phyloP scores from a whole-genome alignment of 2,329 filamentous ascomycete species.

The Xylaria sp. region DNA sequence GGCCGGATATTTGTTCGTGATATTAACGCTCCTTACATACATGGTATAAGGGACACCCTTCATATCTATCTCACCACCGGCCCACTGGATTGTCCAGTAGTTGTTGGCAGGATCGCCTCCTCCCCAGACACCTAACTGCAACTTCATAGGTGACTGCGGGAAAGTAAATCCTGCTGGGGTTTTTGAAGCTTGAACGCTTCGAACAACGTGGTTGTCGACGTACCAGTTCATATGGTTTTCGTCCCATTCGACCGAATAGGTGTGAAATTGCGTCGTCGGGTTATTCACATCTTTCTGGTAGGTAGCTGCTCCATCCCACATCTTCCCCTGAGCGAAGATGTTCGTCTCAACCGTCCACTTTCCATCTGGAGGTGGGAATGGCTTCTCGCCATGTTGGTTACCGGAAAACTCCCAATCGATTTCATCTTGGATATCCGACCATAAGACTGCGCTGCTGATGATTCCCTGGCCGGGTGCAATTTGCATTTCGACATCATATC shows the following conservation, averaged over 20 bases:
- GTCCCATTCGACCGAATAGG: conserved; percentile 51
- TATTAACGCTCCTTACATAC: conserved; percentile 50
- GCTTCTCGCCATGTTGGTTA: conserved; percentile 48
- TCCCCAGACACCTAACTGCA: conserved; percentile 50
- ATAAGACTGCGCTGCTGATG: conserved; percentile 46
- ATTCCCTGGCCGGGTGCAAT: conserved; percentile 49
- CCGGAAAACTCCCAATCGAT: conserved; percentile 51
- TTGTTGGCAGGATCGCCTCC: conserved; percentile 48
- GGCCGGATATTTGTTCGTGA: conserved; percentile 51
- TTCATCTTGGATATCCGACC: conserved; percentile 50
- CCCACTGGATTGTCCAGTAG: conserved; percentile 49
- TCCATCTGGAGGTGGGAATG: conserved; percentile 48
- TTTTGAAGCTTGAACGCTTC: conserved; percentile 43
- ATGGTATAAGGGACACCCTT: conserved; percentile 46
- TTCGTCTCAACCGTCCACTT: conserved; percentile 46
- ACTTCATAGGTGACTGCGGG: conserved; percentile 50
- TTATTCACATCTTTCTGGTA: conserved; percentile 46
- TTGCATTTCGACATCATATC: conserved; percentile 50
- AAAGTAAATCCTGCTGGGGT: conserved; percentile 44
- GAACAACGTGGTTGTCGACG: conserved; percentile 47
- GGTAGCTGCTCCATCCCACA: conserved; percentile 48
- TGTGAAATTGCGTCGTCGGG: conserved; percentile 48
- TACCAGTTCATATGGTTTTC: conserved; percentile 47
- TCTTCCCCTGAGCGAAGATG: conserved; percentile 47
- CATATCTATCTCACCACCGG: conserved; percentile 48